Evolutionary conservation across 2,329 filamentous ascomycete genomes (phyloP).

Genomic region (Pseudonectria buxi): DNA sequence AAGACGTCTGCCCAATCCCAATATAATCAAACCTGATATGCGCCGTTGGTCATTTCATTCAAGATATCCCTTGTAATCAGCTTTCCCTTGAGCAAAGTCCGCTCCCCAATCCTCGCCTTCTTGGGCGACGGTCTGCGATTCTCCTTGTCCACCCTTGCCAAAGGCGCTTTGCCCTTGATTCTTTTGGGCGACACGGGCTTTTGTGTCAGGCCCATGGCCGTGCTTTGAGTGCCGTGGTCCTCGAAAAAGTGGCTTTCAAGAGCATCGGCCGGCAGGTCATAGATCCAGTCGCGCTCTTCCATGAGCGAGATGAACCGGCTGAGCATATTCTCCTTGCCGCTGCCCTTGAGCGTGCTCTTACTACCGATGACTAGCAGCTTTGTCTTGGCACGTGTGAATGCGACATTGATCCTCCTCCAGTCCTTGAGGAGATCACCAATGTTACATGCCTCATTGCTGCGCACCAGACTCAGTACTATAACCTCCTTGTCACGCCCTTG

Average conservation of each 20-base stretch:
- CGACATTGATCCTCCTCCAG: slow-evolving; percentile 91
- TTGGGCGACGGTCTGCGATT: slow-evolving; percentile 44
- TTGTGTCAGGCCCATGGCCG: slow-evolving; percentile 23
- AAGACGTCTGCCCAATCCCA: slow-evolving; percentile 2
- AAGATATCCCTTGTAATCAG: slow-evolving; percentile 70
- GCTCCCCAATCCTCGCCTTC: slow-evolving; percentile 51
- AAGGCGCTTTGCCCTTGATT: slow-evolving; percentile 9
- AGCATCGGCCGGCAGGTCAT: slow-evolving; percentile 60
- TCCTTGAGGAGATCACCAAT: slow-evolving; percentile 92
- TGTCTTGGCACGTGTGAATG: slow-evolving; percentile 84
- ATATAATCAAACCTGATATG: slow-evolving; percentile 24
- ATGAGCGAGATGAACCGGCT: slow-evolving; percentile 70
- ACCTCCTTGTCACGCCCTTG: slow-evolving; percentile 95
- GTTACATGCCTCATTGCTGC: slow-evolving; percentile 71
- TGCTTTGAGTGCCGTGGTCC: slow-evolving; percentile 45
- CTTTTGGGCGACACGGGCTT: slow-evolving; percentile 25
- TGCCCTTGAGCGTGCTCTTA: slow-evolving; percentile 67
- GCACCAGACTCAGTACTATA: slow-evolving; percentile 77
- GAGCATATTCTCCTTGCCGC: slow-evolving; percentile 69
- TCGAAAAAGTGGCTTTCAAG: slow-evolving; percentile 64
- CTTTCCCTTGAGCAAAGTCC: slow-evolving; percentile 57
- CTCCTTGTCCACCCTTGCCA: slow-evolving; percentile 32
- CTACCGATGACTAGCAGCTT: slow-evolving; percentile 88
- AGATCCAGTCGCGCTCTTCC: slow-evolving; percentile 70
- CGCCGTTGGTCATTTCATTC: slow-evolving; percentile 57